phyloP scores from a whole-genome alignment of 805 yeast genomes.

The Saturnispora galanensis region DNA sequence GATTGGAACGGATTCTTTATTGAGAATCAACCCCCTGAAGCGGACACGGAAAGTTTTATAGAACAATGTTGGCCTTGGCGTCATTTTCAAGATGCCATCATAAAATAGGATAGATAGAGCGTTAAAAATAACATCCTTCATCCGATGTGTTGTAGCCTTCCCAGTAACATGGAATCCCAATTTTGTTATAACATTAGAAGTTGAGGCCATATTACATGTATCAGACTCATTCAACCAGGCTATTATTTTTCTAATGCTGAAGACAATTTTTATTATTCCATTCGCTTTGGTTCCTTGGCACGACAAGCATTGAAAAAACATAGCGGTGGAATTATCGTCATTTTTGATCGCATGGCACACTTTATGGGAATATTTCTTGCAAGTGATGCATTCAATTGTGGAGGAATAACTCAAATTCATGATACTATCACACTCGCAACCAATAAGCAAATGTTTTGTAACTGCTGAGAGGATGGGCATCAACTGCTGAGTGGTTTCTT shows the following conservation, averaged over 20 bases:
- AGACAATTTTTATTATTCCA: constrained; percentile 13
- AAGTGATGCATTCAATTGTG: constrained; percentile 14
- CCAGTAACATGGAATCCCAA: constrained; percentile 5
- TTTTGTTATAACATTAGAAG: neutral
- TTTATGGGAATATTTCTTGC: constrained; percentile 14
- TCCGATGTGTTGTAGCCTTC: neutral
- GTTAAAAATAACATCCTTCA: constrained; percentile 8
- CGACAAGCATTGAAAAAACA: constrained; percentile 13
- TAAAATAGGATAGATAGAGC: constrained; percentile 16
- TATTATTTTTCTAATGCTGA: constrained; percentile 17
- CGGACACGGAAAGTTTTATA: constrained; percentile 12
- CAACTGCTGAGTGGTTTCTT: neutral
- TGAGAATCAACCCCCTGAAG: constrained; percentile 11
- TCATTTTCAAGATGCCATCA: constrained; percentile 14
- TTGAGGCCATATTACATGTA: constrained; percentile 3
- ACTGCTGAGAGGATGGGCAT: neutral
- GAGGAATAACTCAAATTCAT: constrained; percentile 9
- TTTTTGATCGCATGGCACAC: constrained; percentile 14
- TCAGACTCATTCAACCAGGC: constrained; percentile 5
- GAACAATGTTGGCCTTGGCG: constrained; percentile 8
- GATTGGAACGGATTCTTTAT: constrained; percentile 10
- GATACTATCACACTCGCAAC: constrained; percentile 18
- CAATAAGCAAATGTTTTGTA: neutral
- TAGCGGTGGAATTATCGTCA: neutral
- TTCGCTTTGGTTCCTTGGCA: constrained; percentile 9